Evolutionary conservation across 352 stramenopile genomes (phyloP).

Genomic region (Phytophthora quininea): DNA sequence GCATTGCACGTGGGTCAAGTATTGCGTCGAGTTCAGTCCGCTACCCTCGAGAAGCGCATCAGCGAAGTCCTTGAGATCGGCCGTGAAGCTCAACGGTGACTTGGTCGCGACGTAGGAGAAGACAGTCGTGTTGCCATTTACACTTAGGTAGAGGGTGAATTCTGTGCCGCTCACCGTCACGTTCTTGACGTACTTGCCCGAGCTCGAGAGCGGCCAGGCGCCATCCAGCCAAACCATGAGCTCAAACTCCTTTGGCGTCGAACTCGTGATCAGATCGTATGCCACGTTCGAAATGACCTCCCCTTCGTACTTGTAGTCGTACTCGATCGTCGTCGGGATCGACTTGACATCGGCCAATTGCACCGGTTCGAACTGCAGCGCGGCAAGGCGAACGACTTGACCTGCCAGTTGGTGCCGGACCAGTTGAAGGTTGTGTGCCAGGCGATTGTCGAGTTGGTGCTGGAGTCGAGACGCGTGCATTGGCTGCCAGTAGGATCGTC

Average conservation of each 20-base stretch:
- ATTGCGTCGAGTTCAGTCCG: slow-evolving; percentile 17
- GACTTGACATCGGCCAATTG: slow-evolving; percentile 35
- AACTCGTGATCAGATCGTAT: slow-evolving; percentile 43
- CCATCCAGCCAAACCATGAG: slow-evolving; percentile 45
- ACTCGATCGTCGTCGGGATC: slow-evolving; percentile 41
- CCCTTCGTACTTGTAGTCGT: slow-evolving; percentile 39
- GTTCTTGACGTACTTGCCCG: slow-evolving; percentile 22
- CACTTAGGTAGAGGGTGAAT: slow-evolving; percentile 29
- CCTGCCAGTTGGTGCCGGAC: slow-evolving; percentile 26
- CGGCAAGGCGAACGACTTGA: slow-evolving; percentile 48
- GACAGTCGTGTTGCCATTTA: slow-evolving; percentile 38
- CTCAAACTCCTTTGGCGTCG: slow-evolving; percentile 33
- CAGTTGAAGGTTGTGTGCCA: slow-evolving; percentile 47
- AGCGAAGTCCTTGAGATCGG: slow-evolving; percentile 35
- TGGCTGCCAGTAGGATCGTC: slow-evolving; percentile 34
- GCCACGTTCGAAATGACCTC: slow-evolving; percentile 42
- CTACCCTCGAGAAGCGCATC: slow-evolving; percentile 15
- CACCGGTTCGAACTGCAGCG: slow-evolving; percentile 37
- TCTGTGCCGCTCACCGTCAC: slow-evolving; percentile 11
- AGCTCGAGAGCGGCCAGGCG: slow-evolving; percentile 31
- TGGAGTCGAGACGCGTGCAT: slow-evolving; percentile 43
- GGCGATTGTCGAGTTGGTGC: slow-evolving; percentile 29
- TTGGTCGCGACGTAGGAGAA: slow-evolving; percentile 37
- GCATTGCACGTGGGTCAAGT: slow-evolving; percentile 23
- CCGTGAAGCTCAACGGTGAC: slow-evolving; percentile 29